phyloP scores from a whole-genome alignment of 805 yeast species.

The Yamadazyma nakazawae region DNA sequence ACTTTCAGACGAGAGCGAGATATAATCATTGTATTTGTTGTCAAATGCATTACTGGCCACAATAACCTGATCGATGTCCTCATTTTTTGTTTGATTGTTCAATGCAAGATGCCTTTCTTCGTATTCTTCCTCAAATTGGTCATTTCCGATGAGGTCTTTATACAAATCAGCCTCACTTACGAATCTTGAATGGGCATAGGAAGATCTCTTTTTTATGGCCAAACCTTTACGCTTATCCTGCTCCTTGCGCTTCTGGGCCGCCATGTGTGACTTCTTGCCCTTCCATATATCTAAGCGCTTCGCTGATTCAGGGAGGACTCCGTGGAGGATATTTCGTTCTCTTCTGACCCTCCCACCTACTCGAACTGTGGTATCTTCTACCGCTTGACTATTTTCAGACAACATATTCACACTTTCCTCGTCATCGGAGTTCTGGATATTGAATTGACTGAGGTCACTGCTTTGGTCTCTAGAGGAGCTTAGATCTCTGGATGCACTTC shows the following conservation, averaged over 20 bases:
- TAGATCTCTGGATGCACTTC: neutral
- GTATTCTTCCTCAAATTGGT: conserved; percentile 1
- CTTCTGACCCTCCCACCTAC: conserved; percentile 26
- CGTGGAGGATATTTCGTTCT: conserved; percentile 30
- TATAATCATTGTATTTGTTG: conserved; percentile 8
- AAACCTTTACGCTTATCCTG: conserved; percentile 32
- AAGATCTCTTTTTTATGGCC: conserved; percentile 27
- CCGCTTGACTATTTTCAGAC: neutral
- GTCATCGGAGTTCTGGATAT: neutral
- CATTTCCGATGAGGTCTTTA: conserved; percentile 7
- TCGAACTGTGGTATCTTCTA: conserved; percentile 15
- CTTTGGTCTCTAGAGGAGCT: no score
- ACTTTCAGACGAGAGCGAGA: conserved; percentile 6
- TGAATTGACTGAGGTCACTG: neutral
- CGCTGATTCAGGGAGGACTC: conserved; percentile 41
- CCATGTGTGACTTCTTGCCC: conserved; percentile 7
- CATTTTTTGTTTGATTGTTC: neutral
- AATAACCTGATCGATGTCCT: neutral
- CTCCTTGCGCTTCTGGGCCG: conserved; percentile 9
- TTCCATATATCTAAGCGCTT: conserved; percentile 28
- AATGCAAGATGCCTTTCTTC: conserved; percentile 3
- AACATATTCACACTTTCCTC: neutral
- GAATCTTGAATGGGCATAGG: neutral
- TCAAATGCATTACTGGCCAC: conserved; percentile 10
- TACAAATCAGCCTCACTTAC: conserved; percentile 11